phyloP scores from a whole-genome alignment of 768 basidiomycete species.

The Leccinum incarnatum region DNA sequence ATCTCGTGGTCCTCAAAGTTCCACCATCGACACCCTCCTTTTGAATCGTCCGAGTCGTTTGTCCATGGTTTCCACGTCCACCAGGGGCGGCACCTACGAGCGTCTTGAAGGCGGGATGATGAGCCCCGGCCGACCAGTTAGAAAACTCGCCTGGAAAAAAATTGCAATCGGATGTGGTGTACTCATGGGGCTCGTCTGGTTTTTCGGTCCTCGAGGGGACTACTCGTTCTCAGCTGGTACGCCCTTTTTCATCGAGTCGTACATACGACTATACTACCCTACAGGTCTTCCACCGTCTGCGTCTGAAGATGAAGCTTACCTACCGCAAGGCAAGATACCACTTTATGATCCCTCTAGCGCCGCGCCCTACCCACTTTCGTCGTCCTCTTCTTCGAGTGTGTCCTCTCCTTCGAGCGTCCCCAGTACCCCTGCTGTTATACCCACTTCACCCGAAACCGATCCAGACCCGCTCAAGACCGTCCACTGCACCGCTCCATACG shows the following conservation, averaged over 20 bases:
- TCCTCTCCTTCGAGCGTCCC: constrained; percentile 3
- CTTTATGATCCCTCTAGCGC: neutral
- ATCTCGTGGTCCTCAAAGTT: constrained; percentile 23
- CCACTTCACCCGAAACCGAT: constrained; percentile 68
- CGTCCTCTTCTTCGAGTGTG: neutral
- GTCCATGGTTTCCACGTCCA: constrained; percentile 28
- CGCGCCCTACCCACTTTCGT: neutral
- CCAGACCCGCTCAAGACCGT: constrained; percentile 71
- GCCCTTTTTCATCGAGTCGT: constrained; percentile 1
- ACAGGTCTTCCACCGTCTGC: constrained; percentile 17
- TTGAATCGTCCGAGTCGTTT: neutral
- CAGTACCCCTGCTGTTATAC: constrained; percentile 16
- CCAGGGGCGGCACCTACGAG: constrained; percentile 51
- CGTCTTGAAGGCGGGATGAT: constrained; percentile 56
- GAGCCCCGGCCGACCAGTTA: constrained; percentile 43
- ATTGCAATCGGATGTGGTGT: constrained; percentile 57
- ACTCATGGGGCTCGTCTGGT: constrained; percentile 60
- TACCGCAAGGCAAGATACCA: constrained; percentile 18
- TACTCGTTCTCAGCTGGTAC: constrained; percentile 17
- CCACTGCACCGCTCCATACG: constrained; percentile 61
- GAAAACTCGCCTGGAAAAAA: constrained; percentile 58
- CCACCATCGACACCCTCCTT: neutral
- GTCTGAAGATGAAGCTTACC: constrained; percentile 25
- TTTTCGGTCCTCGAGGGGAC: constrained; percentile 52
- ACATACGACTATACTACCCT: neutral